These are phyloP conservation scores for Gamsiella multidivaricata DNA, from an alignment of 192 early-diverging fungal species.

Conservation along the genomic window DNA sequence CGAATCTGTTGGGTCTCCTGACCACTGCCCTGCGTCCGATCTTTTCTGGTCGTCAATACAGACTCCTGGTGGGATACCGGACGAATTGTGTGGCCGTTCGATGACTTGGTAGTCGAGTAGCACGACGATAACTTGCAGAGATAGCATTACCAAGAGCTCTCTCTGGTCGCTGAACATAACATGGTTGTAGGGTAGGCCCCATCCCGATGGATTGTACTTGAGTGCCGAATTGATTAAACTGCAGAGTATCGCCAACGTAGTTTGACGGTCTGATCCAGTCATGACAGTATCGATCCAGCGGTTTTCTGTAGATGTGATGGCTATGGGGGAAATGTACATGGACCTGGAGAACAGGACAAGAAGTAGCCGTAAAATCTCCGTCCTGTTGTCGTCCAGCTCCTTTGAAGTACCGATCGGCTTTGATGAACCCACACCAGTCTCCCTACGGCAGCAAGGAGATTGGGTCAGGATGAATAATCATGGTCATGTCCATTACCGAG, in stretches of 20 bases:
- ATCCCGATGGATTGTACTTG: constrained; percentile 86
- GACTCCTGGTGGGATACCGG: too few species aligned
- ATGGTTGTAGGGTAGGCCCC: constrained; percentile 91
- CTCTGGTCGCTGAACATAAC: constrained; percentile 76
- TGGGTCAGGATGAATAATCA: not conserved
- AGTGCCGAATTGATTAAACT: constrained; percentile 87
- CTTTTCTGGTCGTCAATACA: too few species aligned
- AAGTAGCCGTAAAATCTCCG: constrained; percentile 83
- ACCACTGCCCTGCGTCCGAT: too few species aligned
- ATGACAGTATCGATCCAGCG: constrained; percentile 68
- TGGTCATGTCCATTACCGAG: too few species aligned
- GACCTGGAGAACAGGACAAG: constrained; percentile 81
- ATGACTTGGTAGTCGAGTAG: constrained; percentile 78
- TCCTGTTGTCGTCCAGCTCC: constrained; percentile 78
- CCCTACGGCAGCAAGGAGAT: constrained; percentile 36
- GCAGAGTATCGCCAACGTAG: constrained; percentile 81
- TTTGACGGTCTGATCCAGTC: constrained; percentile 71
- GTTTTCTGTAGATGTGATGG: constrained; percentile 63
- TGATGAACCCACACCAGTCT: constrained; percentile 79
- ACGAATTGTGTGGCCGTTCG: not conserved
- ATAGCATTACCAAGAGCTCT: constrained; percentile 79
- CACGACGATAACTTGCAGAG: constrained; percentile 73
- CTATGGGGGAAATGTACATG: constrained; percentile 76
- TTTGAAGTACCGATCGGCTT: constrained; percentile 73
- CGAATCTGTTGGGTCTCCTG: too few species aligned